Evolutionary conservation across 306 rosid genomes (phyloP).

Genomic region (Argentina anserina): DNA sequence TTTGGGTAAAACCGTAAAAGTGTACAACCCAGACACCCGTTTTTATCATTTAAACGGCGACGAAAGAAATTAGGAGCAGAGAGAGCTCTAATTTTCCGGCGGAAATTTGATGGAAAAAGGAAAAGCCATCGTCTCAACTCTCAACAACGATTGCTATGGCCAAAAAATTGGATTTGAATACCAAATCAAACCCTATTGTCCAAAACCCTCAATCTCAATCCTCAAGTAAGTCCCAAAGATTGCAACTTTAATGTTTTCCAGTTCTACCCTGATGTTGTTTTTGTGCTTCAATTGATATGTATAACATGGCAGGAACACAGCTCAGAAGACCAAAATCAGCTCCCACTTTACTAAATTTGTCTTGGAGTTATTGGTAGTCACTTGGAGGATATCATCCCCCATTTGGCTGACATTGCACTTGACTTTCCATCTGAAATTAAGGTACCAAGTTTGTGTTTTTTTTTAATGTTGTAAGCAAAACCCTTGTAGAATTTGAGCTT

Average conservation of each 20-base stretch:
- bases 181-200: slow-evolving; percentile 35
- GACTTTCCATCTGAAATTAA: slow-evolving; percentile 73
- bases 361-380: slow-evolving; percentile 73
- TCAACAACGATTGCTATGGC: slow-evolving; percentile 35
- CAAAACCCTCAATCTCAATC: slow-evolving; percentile 28
- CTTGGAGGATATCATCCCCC: slow-evolving; percentile 74
- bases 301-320: slow-evolving; percentile 41
- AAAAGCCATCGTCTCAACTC: slow-evolving; percentile 31
- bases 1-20: no score
- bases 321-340: slow-evolving; percentile 50
- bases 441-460: slow-evolving; percentile 27
- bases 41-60: not conserved
- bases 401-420: slow-evolving; percentile 62
- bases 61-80: not conserved
- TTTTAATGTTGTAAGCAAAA: not conserved
- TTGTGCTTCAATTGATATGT: not conserved
- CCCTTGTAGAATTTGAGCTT: not conserved
- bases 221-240: slow-evolving; percentile 29
- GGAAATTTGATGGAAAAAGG: slow-evolving; percentile 62
- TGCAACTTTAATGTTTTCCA: not conserved
- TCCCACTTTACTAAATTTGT: slow-evolving; percentile 64
- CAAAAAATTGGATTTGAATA: slow-evolving; percentile 55
- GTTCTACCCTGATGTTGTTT: not conserved
- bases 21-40: no score
- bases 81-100: not conserved